Evolutionary conservation across 371 early-diverging fungal species (phyloP).

Genomic region (Apophysomyces sp.): DNA sequence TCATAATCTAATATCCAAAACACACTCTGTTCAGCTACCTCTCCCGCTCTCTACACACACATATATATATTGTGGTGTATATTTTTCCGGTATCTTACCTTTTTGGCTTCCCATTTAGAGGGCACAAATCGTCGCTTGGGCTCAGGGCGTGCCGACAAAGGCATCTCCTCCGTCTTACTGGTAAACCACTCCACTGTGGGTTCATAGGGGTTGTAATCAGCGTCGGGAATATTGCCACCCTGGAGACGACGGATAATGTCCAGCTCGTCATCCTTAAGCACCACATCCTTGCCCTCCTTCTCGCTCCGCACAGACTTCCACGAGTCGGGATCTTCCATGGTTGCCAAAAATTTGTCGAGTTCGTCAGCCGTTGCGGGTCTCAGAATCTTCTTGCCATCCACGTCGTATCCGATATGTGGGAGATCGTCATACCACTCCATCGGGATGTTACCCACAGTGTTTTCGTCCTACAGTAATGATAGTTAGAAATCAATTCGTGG

Average conservation of each 20-base stretch:
- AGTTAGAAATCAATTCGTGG: not conserved
- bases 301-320: conserved; percentile 89
- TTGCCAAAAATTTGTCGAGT: conserved; percentile 88
- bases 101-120: conserved; percentile 90
- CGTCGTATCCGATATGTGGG: conserved; percentile 95
- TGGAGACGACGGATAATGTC: conserved; percentile 89
- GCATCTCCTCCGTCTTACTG: conserved; percentile 74
- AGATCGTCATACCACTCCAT: conserved; percentile 96
- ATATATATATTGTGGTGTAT: no score
- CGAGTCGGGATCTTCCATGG: conserved; percentile 90
- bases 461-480: conserved; percentile 41
- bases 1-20: conserved; percentile 65
- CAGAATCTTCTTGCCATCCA: conserved; percentile 88
- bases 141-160: conserved; percentile 82
- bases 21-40: no score
- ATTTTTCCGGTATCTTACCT: conserved; percentile 26
- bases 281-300: conserved; percentile 76
- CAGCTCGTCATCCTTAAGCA: conserved; percentile 84
- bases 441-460: conserved; percentile 92
- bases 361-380: conserved; percentile 88
- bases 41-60: no score
- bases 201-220: conserved; percentile 86
- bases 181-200: conserved; percentile 95
- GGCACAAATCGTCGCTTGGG: conserved; percentile 96
- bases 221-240: conserved; percentile 79